These are phyloP conservation scores for Vitis hybrid DNA, from an alignment of 177 flowering plant species.

Conservation along the genomic window DNA sequence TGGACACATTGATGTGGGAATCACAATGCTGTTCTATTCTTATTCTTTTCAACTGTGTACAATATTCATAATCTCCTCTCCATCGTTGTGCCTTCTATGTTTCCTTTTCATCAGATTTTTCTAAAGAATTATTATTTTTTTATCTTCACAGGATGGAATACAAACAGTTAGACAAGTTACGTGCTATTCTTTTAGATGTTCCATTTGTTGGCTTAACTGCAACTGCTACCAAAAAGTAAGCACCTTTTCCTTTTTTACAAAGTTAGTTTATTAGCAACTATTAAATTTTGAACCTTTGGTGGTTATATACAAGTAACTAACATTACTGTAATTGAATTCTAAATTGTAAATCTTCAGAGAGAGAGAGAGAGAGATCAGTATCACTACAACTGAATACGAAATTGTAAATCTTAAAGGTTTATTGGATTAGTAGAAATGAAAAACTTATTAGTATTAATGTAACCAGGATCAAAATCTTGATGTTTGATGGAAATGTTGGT, in stretches of 20 bases:
- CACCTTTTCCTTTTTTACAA: not conserved
- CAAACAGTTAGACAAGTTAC: constrained; percentile 53
- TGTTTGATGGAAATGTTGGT: too few relatives aligned
- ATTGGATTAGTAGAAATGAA: too few relatives aligned
- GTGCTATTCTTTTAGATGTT: constrained; percentile 39
- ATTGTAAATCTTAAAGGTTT: too few relatives aligned
- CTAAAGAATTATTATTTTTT: constrained; percentile 2
- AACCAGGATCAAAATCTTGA: too few relatives aligned
- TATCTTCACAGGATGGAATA: constrained; percentile 49
- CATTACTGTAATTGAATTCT: not conserved
- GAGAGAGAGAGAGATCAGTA: not conserved
- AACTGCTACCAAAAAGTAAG: constrained; percentile 68
- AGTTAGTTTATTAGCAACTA: not conserved
- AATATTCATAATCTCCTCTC: not conserved
- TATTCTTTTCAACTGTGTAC: too few relatives aligned
- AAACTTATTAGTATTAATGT: too few relatives aligned
- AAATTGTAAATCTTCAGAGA: too few relatives aligned
- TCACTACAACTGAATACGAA: too few relatives aligned
- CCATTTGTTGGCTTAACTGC: constrained; percentile 67
- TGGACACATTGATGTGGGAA: too few relatives aligned
- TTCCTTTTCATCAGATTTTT: not conserved
- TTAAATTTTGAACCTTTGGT: constrained; percentile 1
- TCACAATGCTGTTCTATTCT: too few relatives aligned
- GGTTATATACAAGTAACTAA: not conserved
- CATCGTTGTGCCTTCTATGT: constrained; percentile 1